Percentiles rank a stretch among this genome's conserved stretches.
Evolutionary conservation across 352 stramenopile genomes (phyloP).

Genomic region (Globisporangium solare): DNA sequence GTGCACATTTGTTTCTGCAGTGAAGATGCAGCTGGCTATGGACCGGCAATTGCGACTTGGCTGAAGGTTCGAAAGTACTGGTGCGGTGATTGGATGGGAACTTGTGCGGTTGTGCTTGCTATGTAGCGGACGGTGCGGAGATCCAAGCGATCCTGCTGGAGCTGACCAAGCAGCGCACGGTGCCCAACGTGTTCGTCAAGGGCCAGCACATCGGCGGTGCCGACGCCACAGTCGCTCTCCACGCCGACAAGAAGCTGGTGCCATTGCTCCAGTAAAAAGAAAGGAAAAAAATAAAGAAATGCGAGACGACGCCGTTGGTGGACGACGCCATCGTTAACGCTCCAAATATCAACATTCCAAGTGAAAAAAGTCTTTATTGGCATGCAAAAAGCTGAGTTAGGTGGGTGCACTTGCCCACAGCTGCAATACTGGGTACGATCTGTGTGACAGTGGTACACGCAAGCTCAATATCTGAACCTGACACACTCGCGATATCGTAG

Average conservation of each 20-base stretch:
- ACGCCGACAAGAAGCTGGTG: conserved; percentile 51
- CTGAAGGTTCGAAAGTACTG: neutral
- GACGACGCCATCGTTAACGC: too few species aligned
- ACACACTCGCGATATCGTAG: too few species aligned
- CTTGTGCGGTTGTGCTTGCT: neutral
- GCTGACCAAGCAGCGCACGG: conserved; percentile 93
- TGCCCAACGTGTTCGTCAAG: conserved; percentile 98
- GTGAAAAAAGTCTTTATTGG: too few species aligned
- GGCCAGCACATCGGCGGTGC: conserved; percentile 95
- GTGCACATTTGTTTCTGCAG: conserved; percentile 3
- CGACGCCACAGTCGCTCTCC: conserved; percentile 63
- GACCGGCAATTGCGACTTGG: too few species aligned
- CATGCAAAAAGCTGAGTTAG: too few species aligned
- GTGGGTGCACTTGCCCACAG: too few species aligned
- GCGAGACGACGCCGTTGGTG: too few species aligned
- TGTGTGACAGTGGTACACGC: too few species aligned
- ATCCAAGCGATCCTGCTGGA: conserved; percentile 90
- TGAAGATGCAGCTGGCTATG: neutral
- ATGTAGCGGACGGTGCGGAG: conserved; percentile 74
- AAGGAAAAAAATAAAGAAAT: too few species aligned
- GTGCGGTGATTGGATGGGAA: neutral
- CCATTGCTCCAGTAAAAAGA: conserved; percentile 41
- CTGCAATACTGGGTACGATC: too few species aligned
- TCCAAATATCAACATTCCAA: too few species aligned
- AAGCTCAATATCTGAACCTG: too few species aligned